Conservation (phyloP, 352 stramenopile species). For the Phytophthora colocasiae region DNA sequence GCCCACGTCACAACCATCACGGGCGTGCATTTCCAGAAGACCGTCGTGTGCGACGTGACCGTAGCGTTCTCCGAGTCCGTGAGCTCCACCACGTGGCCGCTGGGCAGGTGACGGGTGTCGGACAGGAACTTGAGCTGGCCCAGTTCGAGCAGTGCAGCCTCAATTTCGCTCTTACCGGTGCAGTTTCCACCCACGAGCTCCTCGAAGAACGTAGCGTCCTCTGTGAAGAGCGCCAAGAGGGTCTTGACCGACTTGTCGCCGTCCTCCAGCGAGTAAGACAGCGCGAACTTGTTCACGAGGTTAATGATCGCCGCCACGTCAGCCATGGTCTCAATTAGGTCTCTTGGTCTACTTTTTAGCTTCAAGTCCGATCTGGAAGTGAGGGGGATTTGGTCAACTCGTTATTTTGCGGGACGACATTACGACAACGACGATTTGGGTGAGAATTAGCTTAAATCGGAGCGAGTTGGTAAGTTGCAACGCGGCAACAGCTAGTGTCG, state of each 20-base stretch:
- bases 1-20: constrained; percentile 87
- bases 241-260: constrained; percentile 72
- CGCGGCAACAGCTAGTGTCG: constrained; percentile 9
- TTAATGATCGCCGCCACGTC: constrained; percentile 83
- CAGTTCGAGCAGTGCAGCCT: constrained; percentile 73
- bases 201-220: constrained; percentile 77
- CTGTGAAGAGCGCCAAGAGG: constrained; percentile 73
- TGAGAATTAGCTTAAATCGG: constrained; percentile 17
- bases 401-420: constrained; percentile 7
- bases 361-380: constrained; percentile 41
- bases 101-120: constrained; percentile 83
- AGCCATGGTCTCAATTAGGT: constrained; percentile 50
- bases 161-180: constrained; percentile 72
- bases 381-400: constrained; percentile 10
- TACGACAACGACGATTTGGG: constrained; percentile 21
- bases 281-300: constrained; percentile 86
- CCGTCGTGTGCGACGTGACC: constrained; percentile 70
- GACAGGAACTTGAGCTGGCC: constrained; percentile 80
- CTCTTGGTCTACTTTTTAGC: constrained; percentile 11
- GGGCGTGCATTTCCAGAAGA: constrained; percentile 89
- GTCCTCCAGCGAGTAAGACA: constrained; percentile 82
- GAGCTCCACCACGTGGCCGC: constrained; percentile 81
- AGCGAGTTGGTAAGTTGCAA: constrained; percentile 13
- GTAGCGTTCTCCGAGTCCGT: constrained; percentile 57
- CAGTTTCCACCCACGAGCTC: constrained; percentile 77